Evolutionary conservation across 1,284 basidiomycete species (phyloP).

Genomic region (Moesziomyces parantarcticus): DNA sequence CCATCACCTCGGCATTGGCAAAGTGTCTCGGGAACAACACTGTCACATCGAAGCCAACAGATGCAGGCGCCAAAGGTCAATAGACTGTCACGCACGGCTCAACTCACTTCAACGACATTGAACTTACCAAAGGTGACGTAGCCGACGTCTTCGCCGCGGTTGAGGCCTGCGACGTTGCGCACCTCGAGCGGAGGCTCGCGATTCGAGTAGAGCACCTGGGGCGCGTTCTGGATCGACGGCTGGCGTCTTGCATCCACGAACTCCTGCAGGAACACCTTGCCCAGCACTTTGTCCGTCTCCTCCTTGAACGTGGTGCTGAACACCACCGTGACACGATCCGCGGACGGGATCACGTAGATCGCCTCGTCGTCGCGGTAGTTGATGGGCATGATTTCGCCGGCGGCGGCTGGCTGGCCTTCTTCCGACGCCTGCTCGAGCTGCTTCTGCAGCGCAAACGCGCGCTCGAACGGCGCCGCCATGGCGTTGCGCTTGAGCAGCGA

Average conservation of each 20-base stretch:
- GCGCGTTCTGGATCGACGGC: slow-evolving; percentile 93
- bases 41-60: no score
- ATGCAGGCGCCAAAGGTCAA: no score
- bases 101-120: no score
- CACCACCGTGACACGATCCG: slow-evolving; percentile 96
- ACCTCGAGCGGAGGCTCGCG: slow-evolving; percentile 96
- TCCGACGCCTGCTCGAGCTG: slow-evolving; percentile 78
- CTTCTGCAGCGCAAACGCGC: slow-evolving; percentile 87
- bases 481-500: slow-evolving; percentile 92
- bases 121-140: slow-evolving; percentile 89
- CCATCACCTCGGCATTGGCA: slow-evolving; percentile 77
- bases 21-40: slow-evolving; percentile 98
- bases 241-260: slow-evolving; percentile 96
- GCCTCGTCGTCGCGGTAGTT: slow-evolving; percentile 93
- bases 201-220: slow-evolving; percentile 96
- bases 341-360: slow-evolving; percentile 91
- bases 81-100: no score
- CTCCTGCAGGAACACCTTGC: slow-evolving; percentile 98
- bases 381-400: slow-evolving; percentile 82
- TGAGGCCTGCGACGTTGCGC: slow-evolving; percentile 82
- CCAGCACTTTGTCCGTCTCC: slow-evolving; percentile 96
- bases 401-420: slow-evolving; percentile 67
- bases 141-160: slow-evolving; percentile 88
- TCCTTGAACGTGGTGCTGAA: slow-evolving; percentile 97
- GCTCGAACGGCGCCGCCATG: slow-evolving; percentile 92